Conservation (phyloP, 179 eudicot genomes). For the Monotropa hypopitys region DNA sequence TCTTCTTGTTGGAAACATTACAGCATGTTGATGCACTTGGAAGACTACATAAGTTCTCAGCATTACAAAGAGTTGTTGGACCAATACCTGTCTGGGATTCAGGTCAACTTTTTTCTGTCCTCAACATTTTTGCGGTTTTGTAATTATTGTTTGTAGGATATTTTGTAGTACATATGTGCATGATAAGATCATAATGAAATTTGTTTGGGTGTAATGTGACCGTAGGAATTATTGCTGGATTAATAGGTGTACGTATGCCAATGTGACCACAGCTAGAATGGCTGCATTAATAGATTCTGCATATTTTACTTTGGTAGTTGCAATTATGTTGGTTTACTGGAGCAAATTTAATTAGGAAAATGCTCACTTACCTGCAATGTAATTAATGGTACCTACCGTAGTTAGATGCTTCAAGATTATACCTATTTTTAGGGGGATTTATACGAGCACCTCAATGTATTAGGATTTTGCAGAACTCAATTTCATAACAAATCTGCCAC, state of each 20-base stretch:
- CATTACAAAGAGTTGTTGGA: conserved; percentile 36
- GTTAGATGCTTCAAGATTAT: not conserved
- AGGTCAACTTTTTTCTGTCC: conserved; percentile 20
- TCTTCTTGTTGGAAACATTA: conserved; percentile 86
- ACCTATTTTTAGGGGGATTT: not conserved
- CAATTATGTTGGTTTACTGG: not conserved
- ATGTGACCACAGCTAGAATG: not conserved
- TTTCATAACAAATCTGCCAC: not conserved
- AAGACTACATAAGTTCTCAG: conserved; percentile 30
- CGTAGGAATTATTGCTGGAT: not conserved
- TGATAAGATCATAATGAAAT: not conserved
- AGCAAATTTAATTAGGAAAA: not conserved
- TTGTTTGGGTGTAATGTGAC: not conserved
- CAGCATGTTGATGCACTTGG: conserved; percentile 46
- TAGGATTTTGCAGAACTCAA: not conserved
- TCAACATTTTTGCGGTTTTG: not conserved
- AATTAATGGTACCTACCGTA: not conserved
- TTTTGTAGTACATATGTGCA: not conserved
- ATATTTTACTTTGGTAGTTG: not conserved
- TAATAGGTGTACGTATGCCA: not conserved
- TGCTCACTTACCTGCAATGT: not conserved
- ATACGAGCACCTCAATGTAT: not conserved
- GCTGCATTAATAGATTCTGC: not conserved
- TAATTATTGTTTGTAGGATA: not conserved
- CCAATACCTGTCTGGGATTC: conserved; percentile 63